phyloP scores from a whole-genome alignment of 1,284 basidiomycete species.

The Clitocybe nebularis region DNA sequence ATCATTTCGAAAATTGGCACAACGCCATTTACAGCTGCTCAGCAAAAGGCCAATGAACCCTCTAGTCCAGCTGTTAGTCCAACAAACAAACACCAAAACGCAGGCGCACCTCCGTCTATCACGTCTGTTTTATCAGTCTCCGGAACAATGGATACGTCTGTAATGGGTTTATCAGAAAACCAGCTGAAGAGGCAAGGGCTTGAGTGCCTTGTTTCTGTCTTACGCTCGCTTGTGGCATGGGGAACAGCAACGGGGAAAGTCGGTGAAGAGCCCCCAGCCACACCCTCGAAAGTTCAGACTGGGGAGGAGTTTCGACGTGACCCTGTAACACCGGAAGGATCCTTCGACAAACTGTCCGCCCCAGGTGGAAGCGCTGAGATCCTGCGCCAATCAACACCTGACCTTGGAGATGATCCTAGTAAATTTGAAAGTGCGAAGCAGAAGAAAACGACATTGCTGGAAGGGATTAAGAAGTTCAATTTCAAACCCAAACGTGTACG shows the following conservation, averaged over 20 bases:
- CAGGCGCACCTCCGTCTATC: constrained; percentile 55
- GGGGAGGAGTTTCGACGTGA: constrained; percentile 52
- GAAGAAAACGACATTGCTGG: constrained; percentile 92
- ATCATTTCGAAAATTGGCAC: constrained; percentile 89
- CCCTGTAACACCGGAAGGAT: constrained; percentile 49
- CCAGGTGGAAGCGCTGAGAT: constrained; percentile 45
- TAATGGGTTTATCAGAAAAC: constrained; percentile 70
- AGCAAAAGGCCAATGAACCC: constrained; percentile 52
- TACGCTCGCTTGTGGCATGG: constrained; percentile 90
- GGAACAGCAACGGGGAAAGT: constrained; percentile 60
- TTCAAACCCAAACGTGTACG: constrained; percentile 90
- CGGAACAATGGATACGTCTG: constrained; percentile 61
- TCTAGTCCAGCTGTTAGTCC: constrained; percentile 56
- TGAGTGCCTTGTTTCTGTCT: constrained; percentile 84
- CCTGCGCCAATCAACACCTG: constrained; percentile 68
- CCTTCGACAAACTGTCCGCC: constrained; percentile 45
- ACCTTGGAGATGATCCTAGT: constrained; percentile 82
- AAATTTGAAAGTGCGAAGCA: constrained; percentile 96
- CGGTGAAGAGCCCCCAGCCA: constrained; percentile 39
- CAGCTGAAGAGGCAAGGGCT: constrained; percentile 86
- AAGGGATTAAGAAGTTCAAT: constrained; percentile 98
- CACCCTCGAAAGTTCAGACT: constrained; percentile 39
- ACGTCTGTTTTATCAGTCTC: constrained; percentile 68
- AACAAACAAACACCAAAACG: constrained; percentile 45
- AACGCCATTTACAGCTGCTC: constrained; percentile 54